Conservation (phyloP, 169 alveolate genomes). For the Plasmodium billcollinsi region DNA sequence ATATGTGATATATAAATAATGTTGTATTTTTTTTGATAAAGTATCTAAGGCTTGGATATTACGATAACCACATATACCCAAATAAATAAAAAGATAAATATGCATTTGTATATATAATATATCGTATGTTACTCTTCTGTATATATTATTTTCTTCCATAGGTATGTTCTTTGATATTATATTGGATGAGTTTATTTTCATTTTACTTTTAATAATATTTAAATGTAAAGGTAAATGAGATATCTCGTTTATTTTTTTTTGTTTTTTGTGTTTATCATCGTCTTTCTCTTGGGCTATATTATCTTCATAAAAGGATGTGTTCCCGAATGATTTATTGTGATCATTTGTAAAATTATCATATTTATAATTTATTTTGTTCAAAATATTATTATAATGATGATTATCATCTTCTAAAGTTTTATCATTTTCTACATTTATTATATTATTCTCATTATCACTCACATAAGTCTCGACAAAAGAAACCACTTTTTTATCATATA, state of each 20-base stretch:
- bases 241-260: slow-evolving; percentile 28
- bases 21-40: slow-evolving; percentile 18
- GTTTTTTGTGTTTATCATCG: not conserved
- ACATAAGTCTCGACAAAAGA: not conserved
- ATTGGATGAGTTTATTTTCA: slow-evolving; percentile 46
- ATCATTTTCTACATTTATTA: not conserved
- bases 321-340: no score
- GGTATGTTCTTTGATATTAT: slow-evolving; percentile 17
- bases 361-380: no score
- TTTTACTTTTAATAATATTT: slow-evolving; percentile 9
- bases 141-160: not conserved
- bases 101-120: slow-evolving; percentile 41
- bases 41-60: not conserved
- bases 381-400: no score
- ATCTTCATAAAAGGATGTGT: no score
- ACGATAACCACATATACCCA: slow-evolving; percentile 39
- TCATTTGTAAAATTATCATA: no score
- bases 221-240: slow-evolving; percentile 73
- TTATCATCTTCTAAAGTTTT: not conserved
- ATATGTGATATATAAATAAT: slow-evolving; percentile 6
- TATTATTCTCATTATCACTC: not conserved
- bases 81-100: slow-evolving; percentile 40
- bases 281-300: not conserved
- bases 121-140: not conserved
- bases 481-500: no score